Conservation (phyloP, 768 basidiomycete species). For the Suillus hirtellus region DNA sequence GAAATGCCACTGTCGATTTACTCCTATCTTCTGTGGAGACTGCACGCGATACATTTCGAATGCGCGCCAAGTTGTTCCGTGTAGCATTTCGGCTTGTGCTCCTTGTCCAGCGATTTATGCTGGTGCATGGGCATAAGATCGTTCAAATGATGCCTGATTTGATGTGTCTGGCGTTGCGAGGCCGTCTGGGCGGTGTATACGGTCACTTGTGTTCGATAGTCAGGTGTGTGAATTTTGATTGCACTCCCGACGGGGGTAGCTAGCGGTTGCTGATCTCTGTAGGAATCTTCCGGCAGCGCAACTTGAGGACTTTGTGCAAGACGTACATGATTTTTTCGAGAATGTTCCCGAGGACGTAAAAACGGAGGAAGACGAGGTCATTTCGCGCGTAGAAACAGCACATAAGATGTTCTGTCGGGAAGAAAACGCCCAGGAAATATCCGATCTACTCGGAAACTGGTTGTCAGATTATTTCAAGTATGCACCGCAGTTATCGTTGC, state of each 20-base stretch:
- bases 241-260: conserved; percentile 18
- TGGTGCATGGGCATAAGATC: conserved; percentile 43
- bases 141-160: conserved; percentile 37
- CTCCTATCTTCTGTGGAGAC: conserved; percentile 37
- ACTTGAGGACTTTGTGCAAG: conserved; percentile 39
- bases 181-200: conserved; percentile 42
- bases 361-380: conserved; percentile 34
- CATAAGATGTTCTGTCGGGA: conserved; percentile 18
- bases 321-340: conserved; percentile 41
- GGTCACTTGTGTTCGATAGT: conserved; percentile 48
- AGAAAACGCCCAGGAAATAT: conserved; percentile 23
- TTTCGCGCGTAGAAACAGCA: conserved; percentile 27
- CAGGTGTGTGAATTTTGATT: conserved; percentile 39
- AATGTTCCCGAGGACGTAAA: conserved; percentile 34
- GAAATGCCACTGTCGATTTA: conserved; percentile 25
- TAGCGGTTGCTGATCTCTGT: conserved; percentile 8
- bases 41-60: conserved; percentile 39
- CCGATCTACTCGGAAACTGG: conserved; percentile 46
- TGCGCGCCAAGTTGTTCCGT: conserved; percentile 36
- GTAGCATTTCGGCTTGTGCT: conserved; percentile 50
- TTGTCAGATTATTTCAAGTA: conserved; percentile 52
- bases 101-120: conserved; percentile 45
- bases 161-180: conserved; percentile 48
- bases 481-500: conserved; percentile 17
- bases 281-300: conserved; percentile 44